Evolutionary conservation across 345 rosid species (phyloP).

Genomic region (Bretschneidera sinensis): DNA sequence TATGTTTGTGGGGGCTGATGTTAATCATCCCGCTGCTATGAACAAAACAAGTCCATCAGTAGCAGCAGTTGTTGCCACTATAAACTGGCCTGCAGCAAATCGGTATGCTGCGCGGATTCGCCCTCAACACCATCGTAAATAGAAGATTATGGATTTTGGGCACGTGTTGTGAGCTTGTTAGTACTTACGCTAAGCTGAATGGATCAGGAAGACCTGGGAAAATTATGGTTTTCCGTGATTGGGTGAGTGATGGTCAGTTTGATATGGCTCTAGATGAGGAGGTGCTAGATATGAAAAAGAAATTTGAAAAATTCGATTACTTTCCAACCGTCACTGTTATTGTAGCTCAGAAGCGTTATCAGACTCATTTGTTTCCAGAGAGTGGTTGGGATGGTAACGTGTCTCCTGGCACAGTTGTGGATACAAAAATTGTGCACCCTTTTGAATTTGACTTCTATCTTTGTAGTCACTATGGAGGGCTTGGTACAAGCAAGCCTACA

Average conservation of each 20-base stretch:
- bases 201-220: conserved; percentile 45
- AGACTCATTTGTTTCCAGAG: conserved; percentile 63
- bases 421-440: conserved; percentile 63
- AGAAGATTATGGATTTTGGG: conserved; percentile 60
- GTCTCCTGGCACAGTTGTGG: conserved; percentile 78
- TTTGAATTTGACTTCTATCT: conserved; percentile 75
- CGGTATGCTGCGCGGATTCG: conserved; percentile 72
- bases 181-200: conserved; percentile 37
- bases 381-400: conserved; percentile 46
- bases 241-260: conserved; percentile 84
- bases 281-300: conserved; percentile 47
- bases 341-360: conserved; percentile 80
- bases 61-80: conserved; percentile 76
- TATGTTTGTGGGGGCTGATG: conserved; percentile 92
- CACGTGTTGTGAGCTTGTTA: conserved; percentile 62
- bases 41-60: conserved; percentile 66
- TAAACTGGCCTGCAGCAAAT: conserved; percentile 89
- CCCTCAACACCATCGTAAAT: conserved; percentile 55
- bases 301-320: conserved; percentile 32
- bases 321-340: conserved; percentile 61
- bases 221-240: conserved; percentile 78
- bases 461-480: conserved; percentile 71
- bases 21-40: conserved; percentile 71
- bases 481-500: conserved; percentile 85
- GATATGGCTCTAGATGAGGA: conserved; percentile 88